Percentiles rank a stretch among this genome's conserved stretches.
Conservation (phyloP, 2,329 filamentous ascomycete species). For the Ophiostoma sp. region DNA sequence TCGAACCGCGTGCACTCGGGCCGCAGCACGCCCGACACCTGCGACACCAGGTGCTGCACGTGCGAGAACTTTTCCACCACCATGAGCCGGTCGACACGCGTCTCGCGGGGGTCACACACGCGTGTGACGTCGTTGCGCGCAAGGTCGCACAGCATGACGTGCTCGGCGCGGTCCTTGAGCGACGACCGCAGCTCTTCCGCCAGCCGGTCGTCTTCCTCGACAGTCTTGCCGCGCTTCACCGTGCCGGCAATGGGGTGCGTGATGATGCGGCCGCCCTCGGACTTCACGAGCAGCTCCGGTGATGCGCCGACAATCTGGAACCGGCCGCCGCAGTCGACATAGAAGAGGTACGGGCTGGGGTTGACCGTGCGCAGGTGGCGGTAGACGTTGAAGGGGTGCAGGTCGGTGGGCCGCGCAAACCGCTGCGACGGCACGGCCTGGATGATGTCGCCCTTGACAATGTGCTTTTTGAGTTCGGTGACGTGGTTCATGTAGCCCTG, state of each 20-base stretch:
- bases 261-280: slow-evolving; percentile 73
- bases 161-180: slow-evolving; percentile 87
- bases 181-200: slow-evolving; percentile 71
- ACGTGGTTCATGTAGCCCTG: slow-evolving; percentile 90
- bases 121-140: slow-evolving; percentile 96
- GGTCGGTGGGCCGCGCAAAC: slow-evolving; percentile 77
- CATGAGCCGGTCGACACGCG: slow-evolving; percentile 90
- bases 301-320: slow-evolving; percentile 96
- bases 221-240: slow-evolving; percentile 74
- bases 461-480: slow-evolving; percentile 79
- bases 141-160: slow-evolving; percentile 96
- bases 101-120: slow-evolving; percentile 84
- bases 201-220: slow-evolving; percentile 74
- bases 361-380: slow-evolving; percentile 94
- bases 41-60: slow-evolving; percentile 93
- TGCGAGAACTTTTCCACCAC: slow-evolving; percentile 91
- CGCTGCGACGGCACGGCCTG: slow-evolving; percentile 94
- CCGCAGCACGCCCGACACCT: slow-evolving; percentile 86
- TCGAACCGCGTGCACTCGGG: slow-evolving; percentile 84
- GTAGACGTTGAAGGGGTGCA: slow-evolving; percentile 98
- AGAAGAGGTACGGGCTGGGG: slow-evolving; percentile 95
- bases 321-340: slow-evolving; percentile 78
- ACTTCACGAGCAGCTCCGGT: slow-evolving; percentile 90
- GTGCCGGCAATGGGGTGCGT: slow-evolving; percentile 97
- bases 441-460: slow-evolving; percentile 88